Evolutionary conservation across 148 eudicot species (phyloP).

Genomic region (Suaeda aralocaspica): DNA sequence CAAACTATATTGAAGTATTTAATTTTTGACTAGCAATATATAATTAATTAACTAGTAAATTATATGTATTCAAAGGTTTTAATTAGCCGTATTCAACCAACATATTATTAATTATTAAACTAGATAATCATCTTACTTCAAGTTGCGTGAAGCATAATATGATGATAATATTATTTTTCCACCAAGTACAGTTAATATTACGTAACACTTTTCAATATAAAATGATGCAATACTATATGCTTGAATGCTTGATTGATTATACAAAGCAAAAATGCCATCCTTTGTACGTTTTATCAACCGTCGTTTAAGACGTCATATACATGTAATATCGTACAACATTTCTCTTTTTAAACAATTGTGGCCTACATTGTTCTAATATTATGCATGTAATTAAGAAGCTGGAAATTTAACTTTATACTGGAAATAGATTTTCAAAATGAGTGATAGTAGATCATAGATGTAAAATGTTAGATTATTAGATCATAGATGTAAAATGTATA

Average conservation of each 20-base stretch:
- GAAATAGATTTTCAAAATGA: no score
- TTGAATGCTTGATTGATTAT: slow-evolving; percentile 2
- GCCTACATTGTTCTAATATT: no score
- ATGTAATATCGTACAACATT: no score
- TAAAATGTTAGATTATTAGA: no score
- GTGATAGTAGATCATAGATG: no score
- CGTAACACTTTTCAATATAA: slow-evolving; percentile 13
- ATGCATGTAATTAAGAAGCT: no score
- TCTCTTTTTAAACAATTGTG: no score
- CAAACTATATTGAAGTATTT: slow-evolving; percentile 3
- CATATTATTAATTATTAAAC: slow-evolving; percentile 10
- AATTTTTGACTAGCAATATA: slow-evolving; percentile 17
- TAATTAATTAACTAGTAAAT: no score
- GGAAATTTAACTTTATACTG: no score
- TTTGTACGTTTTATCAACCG: background rate
- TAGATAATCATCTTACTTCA: slow-evolving; percentile 8
- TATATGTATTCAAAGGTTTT: background rate
- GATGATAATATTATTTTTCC: slow-evolving; percentile 17
- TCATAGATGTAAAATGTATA: no score
- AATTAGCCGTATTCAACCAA: slow-evolving; percentile 12
- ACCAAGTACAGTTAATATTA: slow-evolving; percentile 7
- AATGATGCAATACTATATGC: background rate
- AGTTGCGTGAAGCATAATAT: slow-evolving; percentile 15
- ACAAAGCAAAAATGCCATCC: background rate
- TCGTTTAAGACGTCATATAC: background rate